Evolutionary conservation across 768 basidiomycete species (phyloP).

Genomic region (Mrakia frigida): DNA sequence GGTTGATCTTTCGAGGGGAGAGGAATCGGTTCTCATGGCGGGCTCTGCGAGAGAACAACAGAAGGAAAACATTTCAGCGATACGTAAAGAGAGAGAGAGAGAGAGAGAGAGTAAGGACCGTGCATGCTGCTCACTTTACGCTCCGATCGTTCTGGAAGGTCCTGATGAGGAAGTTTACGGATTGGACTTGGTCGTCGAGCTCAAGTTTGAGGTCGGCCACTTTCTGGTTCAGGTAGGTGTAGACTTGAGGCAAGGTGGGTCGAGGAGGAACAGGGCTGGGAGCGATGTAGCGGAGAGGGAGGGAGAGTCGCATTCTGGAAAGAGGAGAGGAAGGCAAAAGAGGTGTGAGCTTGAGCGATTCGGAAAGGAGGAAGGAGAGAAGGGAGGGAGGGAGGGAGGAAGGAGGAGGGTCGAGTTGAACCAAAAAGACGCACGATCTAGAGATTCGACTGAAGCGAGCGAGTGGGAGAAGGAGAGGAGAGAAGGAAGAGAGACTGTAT

Average conservation of each 20-base stretch:
- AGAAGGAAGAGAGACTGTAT: not conserved
- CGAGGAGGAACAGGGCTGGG: not conserved
- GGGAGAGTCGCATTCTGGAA: conserved; percentile 1
- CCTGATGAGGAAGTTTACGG: not conserved
- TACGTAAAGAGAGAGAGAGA: not conserved
- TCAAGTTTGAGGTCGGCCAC: not conserved
- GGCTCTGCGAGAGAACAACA: not conserved
- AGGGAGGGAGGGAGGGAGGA: not conserved
- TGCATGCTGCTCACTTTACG: not conserved
- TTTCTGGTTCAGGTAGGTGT: not conserved
- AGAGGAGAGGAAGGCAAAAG: not conserved
- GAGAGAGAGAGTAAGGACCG: not conserved
- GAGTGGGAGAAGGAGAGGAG: not conserved
- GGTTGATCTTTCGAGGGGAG: not conserved
- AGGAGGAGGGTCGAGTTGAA: too few relatives aligned
- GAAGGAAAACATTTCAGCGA: not conserved
- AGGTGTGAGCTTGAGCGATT: not conserved
- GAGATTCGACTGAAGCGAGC: not conserved
- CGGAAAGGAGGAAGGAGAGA: not conserved
- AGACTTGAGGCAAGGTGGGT: not conserved
- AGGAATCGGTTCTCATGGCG: not conserved
- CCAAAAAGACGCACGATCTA: not conserved
- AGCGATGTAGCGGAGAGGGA: not conserved
- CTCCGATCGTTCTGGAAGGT: not conserved
- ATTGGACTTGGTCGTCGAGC: not conserved